Base-by-base conservation (phyloP, 306 rosid species). In the Dryas alaskensis region DNA sequence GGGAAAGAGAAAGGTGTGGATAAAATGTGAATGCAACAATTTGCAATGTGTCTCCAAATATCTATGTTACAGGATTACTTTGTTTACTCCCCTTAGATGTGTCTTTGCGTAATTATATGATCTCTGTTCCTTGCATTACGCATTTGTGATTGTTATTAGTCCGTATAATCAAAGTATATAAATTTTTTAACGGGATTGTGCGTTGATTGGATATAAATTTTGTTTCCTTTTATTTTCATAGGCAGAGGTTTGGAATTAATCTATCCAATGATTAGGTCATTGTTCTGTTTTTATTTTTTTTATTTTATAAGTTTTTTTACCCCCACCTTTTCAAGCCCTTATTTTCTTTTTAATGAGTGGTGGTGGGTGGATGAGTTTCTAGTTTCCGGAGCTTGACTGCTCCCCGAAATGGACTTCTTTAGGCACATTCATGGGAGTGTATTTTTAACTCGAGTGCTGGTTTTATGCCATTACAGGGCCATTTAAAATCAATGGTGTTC, bases 401-500 rank as follows among this genome's bases (percentile, higher is more conserved):
- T 70, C 17, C 11, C 11, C n/a, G 8, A 6, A 2, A 13, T 12
- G 19, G 53, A 10, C 47, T 1, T 49, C 8, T 67, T 49, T 7
- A 14, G 37, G 37, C 37, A 31, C 37, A 31, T 31, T 31, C 37
- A 31, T 2, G 37, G 37, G 1, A 70, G n/a, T 40, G 43, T 70
- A 44, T 10, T 14, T 19, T 25, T 25, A 58, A 55, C 10, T 63
- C 25, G 67, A 65, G 10, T 60, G 51, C 49, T 59, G 65, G 17
- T 65, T 73, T 58, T 57, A 40, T 73, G 5, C 8, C 12, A 8
- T 60, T 43, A 53, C 64, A 82, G 82, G 86, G 43, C 83, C 86
- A 19, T 82, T 78, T 70, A 82, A 70, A 55, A 37, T 82, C 16
- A 82, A 74, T 59, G 86, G 86, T 67, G 83, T 82, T 65, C 80